Conservation (phyloP, 345 rosid species). For the Linum usitatissimum region DNA sequence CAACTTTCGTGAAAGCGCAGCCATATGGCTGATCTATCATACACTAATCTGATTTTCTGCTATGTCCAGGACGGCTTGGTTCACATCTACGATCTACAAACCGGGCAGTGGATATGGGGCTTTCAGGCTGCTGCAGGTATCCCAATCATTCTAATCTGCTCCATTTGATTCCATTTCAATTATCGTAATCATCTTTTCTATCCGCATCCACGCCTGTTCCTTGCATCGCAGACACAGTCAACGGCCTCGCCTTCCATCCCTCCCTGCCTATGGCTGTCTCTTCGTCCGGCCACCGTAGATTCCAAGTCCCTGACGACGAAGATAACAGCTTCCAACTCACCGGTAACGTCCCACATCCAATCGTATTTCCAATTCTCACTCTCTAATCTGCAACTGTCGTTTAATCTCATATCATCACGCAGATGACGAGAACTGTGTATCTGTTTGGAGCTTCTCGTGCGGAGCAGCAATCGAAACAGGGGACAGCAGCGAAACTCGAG, state of each 20-base stretch:
- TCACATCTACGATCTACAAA: constrained; percentile 86
- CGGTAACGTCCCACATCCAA: constrained; percentile 24
- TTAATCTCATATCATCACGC: not conserved
- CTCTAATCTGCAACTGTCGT: not conserved
- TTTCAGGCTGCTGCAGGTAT: constrained; percentile 90
- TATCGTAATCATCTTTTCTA: not conserved
- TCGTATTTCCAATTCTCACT: not conserved
- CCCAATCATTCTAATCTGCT: not conserved
- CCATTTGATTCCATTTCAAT: constrained; percentile 1
- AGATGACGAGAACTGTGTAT: constrained; percentile 60
- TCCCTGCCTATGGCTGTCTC: constrained; percentile 85
- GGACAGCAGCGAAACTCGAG: not conserved
- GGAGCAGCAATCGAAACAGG: constrained; percentile 22
- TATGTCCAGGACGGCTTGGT: constrained; percentile 70
- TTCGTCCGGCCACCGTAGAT: constrained; percentile 89
- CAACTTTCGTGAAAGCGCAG: not conserved
- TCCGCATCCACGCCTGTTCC: not conserved
- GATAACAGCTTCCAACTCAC: constrained; percentile 28
- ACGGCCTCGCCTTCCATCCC: constrained; percentile 82
- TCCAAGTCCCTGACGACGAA: constrained; percentile 42
- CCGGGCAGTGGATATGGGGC: constrained; percentile 75
- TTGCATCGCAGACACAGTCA: constrained; percentile 58
- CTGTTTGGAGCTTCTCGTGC: constrained; percentile 68
- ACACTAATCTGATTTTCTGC: not conserved
- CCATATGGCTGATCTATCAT: not conserved